Evolutionary conservation across 441 rosid genomes (phyloP), one percentile per base, ranked within the genome.

Genomic region (Pelargonium cotyledonis): DNA sequence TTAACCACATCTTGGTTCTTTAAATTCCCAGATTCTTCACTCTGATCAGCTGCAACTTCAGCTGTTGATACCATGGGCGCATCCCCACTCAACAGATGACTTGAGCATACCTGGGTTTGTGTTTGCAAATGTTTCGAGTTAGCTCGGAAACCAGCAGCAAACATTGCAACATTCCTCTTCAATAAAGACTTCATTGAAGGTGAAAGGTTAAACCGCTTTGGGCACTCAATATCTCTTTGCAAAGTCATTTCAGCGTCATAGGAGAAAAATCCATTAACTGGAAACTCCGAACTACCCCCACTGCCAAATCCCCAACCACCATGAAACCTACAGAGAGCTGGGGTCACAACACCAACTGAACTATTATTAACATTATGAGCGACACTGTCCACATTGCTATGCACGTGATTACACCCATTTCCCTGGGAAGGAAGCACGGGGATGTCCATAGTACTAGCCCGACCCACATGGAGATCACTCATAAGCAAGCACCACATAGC

Each of bases 401-500:
- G 26, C 26, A 23, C 26, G 2, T 23, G 26, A 23, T 23, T 35
- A 71, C 40, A 62, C 58, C 80, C 84, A 65, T 68, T 78, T 6
- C 66, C 79, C 43, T 85, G 69, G 0, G 79, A 72, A 61, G 77
- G 66, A 53, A 70, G 31, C 15, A 66, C 14, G 0, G 94, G 93
- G 51, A 89, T 74, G 61, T 91, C 96, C 67, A 91, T 75, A 0
- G 82, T 68, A 79, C 88, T 86, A 3, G 98, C 97, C 70, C 81
- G 83, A 70, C 88, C 93, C n/a, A 91, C 95, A 76, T 91, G 90
- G 58, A 94, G 93, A 76, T 94, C 95, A 80, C 89, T 85, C 89
- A 87, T 85, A 35, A 94, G 81, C 82, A 91, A 89, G 80, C 96
- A 94, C 98, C 95, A 89, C 97, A 89, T 85, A 6, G 95, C 98